Evolutionary conservation across 2,329 filamentous ascomycete species (phyloP), one percentile per base, ranked within the genome.

Genomic region (Penicillium psychrosexuale): DNA sequence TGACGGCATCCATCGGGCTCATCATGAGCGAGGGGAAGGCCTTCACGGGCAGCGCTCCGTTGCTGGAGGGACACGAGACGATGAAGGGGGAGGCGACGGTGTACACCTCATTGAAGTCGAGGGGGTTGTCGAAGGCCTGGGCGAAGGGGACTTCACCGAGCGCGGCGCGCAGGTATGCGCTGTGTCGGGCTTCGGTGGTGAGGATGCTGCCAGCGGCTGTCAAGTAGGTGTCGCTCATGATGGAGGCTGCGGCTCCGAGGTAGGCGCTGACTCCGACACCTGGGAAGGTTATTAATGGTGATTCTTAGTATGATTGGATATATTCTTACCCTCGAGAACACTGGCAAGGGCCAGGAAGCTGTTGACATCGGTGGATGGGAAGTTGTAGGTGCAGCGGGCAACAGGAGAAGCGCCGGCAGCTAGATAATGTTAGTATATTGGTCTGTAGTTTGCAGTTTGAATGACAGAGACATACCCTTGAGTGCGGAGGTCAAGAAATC

Each of bases 81-180:
- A 88, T 85, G 72, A 88, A 88, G 51, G 77, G 75, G 0, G 83
- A 78, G 0, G 85, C 85, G n/a, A 89, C 78, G 3, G 84, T 84
- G 76, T 80, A 86, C 45, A 88, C 84, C 63, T 80, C 72, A 69
- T 85, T 80, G 65, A 82, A 77, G 60, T 73, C 71, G 36, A 88
- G 76, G 0, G 84, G 82, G 24, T 80, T 77, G 59, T 87, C 85
- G 59, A 85, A 86, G 8, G 84, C 72, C 60, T 83, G 78, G 0
- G 85, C 75, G 64, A 84, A 85, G 2, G 84, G 82, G 5, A 70
- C 69, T 62, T 83, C 66, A 46, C 74, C 70, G 17, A 79, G 71
- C 9, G 73, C 73, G 30, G 74, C 70, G 49, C 85, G 82, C 60
- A 87, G 75, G 73, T 85, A 86, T 4, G 86, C 75, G 1, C 80